Evolutionary conservation across 345 rosid species (phyloP), one percentile per base, ranked within the genome.

Genomic region (Populus nigra): DNA sequence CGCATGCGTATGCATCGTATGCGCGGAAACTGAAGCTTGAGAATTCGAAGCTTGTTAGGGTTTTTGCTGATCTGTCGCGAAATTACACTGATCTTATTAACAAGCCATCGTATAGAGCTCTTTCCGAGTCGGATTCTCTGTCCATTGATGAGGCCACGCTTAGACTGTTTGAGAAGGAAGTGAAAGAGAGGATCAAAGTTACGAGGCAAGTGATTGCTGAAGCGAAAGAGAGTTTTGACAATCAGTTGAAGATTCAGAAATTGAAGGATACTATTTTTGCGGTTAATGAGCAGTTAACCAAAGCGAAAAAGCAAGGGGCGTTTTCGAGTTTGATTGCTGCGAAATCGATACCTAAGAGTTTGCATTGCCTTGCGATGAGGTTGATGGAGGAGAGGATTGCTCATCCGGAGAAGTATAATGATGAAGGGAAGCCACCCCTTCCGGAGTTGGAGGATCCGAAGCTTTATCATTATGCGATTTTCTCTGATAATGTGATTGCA

Each of bases 281-380:
- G 0, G 96, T 93, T 47, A 96, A 96, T 47, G 98, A 96, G 86
- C 96, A 92, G 77, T 78, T 96, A 68, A 92, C 93, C 0, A 92
- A 92, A 73, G 98, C 99, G 0, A 92, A 96, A 85, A 96, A 93
- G 88, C 98, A 93, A 78, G 98, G 99, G 5, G 99, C 98, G 1
- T 96, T 93, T 78, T 90, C 99, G 17, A 93, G 97, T 75, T 85
- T 93, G 81, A 96, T 96, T 66, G 98, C 98, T 23, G 99, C 99
- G 0, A 96, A 96, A 84, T 93, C 99, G 0, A 93, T 92, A 27
- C 98, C 99, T 0, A 96, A 93, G 73, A 92, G 99, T 65, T 77
- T 96, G 89, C 97, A 93, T 84, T 96, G 99, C 72, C 87, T 96
- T 62, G 87, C 99, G 0, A 96, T 96, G 99, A 88, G 97, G 87